These are phyloP conservation scores for Rhodotorula sp. DNA, from an alignment of 1,284 basidiomycete genomes.

Conservation along the genomic window DNA sequence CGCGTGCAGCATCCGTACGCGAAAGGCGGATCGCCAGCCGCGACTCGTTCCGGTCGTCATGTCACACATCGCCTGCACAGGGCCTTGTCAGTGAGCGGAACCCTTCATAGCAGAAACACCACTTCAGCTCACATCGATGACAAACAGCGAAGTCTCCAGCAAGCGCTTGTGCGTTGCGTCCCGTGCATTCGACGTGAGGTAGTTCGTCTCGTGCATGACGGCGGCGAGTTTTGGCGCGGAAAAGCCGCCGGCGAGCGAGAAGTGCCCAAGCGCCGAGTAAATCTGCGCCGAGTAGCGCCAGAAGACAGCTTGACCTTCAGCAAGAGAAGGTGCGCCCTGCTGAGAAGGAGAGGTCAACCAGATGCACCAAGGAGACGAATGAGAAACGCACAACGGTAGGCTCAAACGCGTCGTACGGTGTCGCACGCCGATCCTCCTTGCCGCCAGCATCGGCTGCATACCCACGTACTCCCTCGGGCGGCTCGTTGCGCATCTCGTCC, in stretches of 20 bases:
- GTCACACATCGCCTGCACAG: slow-evolving; percentile 40
- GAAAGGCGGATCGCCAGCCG: slow-evolving; percentile 41
- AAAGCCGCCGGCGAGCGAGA: slow-evolving; percentile 39
- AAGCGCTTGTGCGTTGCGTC: slow-evolving; percentile 44
- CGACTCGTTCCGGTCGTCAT: slow-evolving; percentile 32
- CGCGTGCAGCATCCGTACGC: slow-evolving; percentile 44
- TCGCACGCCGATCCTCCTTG: neutral
- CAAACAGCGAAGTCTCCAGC: slow-evolving; percentile 41
- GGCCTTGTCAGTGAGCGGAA: neutral
- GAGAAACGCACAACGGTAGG: neutral
- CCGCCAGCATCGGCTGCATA: neutral
- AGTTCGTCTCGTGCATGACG: slow-evolving; percentile 41
- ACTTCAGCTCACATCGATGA: slow-evolving; percentile 20
- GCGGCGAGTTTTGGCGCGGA: neutral
- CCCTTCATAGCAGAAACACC: too few species aligned
- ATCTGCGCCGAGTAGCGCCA: slow-evolving; percentile 41
- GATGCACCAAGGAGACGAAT: neutral
- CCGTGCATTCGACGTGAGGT: slow-evolving; percentile 38
- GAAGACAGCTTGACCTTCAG: slow-evolving; percentile 43
- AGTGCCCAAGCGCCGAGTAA: slow-evolving; percentile 42
- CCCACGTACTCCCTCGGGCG: slow-evolving; percentile 15
- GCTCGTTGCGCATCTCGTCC: slow-evolving; percentile 30
- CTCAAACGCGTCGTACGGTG: slow-evolving; percentile 12
- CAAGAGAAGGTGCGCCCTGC: slow-evolving; percentile 17
- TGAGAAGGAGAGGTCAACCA: too few species aligned